These are phyloP conservation scores for Lactarius hengduanensis DNA, from an alignment of 768 basidiomycete genomes.

Conservation along the genomic window DNA sequence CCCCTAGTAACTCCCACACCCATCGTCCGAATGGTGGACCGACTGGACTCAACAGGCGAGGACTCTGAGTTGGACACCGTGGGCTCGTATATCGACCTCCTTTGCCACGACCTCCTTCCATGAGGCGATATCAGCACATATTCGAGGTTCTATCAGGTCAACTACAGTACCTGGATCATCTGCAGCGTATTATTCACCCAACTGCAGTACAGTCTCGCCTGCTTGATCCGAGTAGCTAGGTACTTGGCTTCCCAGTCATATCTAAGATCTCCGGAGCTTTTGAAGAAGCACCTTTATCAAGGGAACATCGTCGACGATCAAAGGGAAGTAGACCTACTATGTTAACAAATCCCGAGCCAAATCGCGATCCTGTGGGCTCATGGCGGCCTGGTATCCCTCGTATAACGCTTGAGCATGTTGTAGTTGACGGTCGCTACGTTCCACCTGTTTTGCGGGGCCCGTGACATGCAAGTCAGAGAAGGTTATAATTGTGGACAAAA, in stretches of 20 bases:
- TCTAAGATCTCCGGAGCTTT: background rate
- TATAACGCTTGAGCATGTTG: background rate
- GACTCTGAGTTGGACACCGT: background rate
- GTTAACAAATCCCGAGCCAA: background rate
- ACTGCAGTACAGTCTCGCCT: background rate
- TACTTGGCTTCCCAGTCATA: background rate
- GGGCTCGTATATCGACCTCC: background rate
- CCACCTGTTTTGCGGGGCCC: background rate
- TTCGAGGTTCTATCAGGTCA: background rate
- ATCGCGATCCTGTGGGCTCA: background rate
- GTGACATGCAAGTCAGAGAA: background rate
- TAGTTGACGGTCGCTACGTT: background rate
- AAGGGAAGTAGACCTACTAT: background rate
- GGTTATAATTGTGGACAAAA: background rate
- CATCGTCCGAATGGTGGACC: background rate
- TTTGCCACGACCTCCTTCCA: background rate
- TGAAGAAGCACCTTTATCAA: background rate
- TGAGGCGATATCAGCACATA: background rate
- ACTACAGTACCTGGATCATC: background rate
- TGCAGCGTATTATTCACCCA: background rate
- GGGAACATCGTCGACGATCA: background rate
- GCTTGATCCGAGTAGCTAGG: background rate
- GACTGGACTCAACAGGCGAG: background rate
- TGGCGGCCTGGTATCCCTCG: background rate
- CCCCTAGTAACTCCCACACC: background rate